Conservation (phyloP, 1,139 yeast genomes). For the Zygosaccharomyces pseudobailii region DNA sequence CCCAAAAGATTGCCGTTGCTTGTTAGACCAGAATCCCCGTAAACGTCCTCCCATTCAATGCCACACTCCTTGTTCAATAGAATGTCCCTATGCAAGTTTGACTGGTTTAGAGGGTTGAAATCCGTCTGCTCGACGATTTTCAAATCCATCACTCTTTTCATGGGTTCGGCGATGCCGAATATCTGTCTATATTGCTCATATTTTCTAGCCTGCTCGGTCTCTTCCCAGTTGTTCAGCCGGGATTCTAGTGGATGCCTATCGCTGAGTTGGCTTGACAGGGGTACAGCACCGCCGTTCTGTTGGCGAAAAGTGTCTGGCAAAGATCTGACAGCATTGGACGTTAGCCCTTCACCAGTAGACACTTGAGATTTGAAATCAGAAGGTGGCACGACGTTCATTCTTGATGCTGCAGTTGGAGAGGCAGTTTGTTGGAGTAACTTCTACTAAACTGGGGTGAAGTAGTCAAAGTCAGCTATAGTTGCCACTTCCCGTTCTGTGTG, state of each 20-base stretch:
- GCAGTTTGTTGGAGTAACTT: not conserved
- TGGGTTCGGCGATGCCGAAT: conserved; percentile 81
- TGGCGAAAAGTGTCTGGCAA: conserved; percentile 34
- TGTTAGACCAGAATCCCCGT: conserved; percentile 39
- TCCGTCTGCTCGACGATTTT: conserved; percentile 67
- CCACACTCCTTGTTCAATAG: conserved; percentile 68
- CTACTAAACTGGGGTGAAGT: not conserved
- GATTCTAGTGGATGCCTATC: conserved; percentile 84
- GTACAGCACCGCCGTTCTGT: conserved; percentile 33
- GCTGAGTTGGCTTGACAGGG: conserved; percentile 62
- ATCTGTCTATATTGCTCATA: conserved; percentile 76
- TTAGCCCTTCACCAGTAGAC: conserved; percentile 20
- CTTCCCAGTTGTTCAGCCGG: conserved; percentile 75
- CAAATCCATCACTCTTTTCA: conserved; percentile 80
- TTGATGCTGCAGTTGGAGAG: not conserved
- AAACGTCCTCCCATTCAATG: conserved; percentile 93
- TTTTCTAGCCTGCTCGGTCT: conserved; percentile 62
- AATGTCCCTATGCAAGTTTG: conserved; percentile 65
- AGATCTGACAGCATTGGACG: conserved; percentile 29
- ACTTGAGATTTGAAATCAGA: conserved; percentile 22
- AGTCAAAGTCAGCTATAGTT: not conserved
- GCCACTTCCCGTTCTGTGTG: conserved; percentile 4
- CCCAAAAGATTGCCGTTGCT: conserved; percentile 22
- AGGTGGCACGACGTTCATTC: conserved; percentile 32
- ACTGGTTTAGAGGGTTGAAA: conserved; percentile 57